Evolutionary conservation across 176 grass and related monocot species (phyloP).

Genomic region (Carex pumila): DNA sequence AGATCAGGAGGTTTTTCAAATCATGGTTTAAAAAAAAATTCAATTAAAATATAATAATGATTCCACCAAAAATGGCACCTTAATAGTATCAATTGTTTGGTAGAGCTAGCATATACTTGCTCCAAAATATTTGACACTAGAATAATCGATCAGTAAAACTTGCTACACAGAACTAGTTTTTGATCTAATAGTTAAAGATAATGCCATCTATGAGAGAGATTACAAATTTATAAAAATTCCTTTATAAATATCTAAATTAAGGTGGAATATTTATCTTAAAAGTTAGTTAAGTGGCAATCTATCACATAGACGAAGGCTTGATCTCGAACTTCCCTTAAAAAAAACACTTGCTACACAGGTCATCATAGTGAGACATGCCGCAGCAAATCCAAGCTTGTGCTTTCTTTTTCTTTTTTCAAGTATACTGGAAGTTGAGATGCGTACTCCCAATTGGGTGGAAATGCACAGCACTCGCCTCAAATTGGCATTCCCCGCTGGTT

Average conservation of each 20-base stretch:
- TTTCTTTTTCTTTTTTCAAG: no score
- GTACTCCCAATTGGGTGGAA: neutral
- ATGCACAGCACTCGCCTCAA: conserved; percentile 1
- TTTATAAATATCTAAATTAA: no score
- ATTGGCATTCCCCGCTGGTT: conserved; percentile 18
- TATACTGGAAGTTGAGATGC: neutral
- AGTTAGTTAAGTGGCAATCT: no score
- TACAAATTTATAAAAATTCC: no score
- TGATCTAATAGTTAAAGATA: no score
- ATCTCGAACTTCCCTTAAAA: no score
- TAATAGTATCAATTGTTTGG: neutral
- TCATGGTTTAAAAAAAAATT: neutral
- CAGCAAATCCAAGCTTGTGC: neutral
- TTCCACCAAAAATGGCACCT: neutral
- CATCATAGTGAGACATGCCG: neutral
- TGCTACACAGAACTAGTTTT: no score
- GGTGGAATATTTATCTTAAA: no score
- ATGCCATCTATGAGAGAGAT: no score
- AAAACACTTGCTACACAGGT: neutral
- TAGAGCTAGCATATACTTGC: neutral
- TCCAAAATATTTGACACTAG: neutral
- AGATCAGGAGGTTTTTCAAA: no score
- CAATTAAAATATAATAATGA: neutral
- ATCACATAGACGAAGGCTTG: no score
- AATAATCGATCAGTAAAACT: no score